phyloP scores from a whole-genome alignment of 2,329 filamentous ascomycete genomes.

The Penicillium sp. region DNA sequence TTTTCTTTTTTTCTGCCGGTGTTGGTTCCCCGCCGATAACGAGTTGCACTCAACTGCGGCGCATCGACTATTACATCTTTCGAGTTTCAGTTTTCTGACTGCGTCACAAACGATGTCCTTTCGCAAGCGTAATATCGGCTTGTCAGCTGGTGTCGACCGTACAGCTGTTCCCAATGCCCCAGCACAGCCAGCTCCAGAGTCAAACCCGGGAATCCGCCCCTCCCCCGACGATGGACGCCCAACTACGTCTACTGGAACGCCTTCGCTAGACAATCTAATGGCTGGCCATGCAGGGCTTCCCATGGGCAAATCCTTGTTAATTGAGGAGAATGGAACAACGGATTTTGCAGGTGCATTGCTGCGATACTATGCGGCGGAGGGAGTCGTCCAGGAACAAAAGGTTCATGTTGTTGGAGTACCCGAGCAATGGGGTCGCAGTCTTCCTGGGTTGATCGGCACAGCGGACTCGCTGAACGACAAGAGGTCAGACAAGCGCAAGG shows the following conservation, averaged over 20 bases:
- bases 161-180: constrained; percentile 29
- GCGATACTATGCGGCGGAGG: constrained; percentile 89
- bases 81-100: background rate
- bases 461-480: constrained; percentile 47
- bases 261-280: constrained; percentile 78
- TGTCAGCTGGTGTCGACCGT: constrained; percentile 45
- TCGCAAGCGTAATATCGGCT: constrained; percentile 63
- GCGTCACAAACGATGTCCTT: constrained; percentile 56
- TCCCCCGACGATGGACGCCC: constrained; percentile 84
- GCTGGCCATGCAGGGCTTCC: constrained; percentile 83
- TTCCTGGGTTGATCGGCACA: constrained; percentile 68
- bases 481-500: constrained; percentile 39
- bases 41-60: constrained; percentile 7
- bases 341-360: constrained; percentile 85
- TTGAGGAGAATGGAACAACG: constrained; percentile 89
- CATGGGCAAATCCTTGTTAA: constrained; percentile 73
- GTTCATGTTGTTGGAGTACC: constrained; percentile 81
- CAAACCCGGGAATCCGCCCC: constrained; percentile 63
- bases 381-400: constrained; percentile 83
- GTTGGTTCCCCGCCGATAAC: constrained; percentile 27
- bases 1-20: constrained; percentile 30
- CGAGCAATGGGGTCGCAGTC: constrained; percentile 75
- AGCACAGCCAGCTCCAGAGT: constrained; percentile 31
- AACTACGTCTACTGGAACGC: constrained; percentile 87
- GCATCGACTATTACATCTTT: constrained; percentile 4